Evolutionary conservation across 768 basidiomycete species (phyloP).

Genomic region (Filobasidium floriforme): DNA sequence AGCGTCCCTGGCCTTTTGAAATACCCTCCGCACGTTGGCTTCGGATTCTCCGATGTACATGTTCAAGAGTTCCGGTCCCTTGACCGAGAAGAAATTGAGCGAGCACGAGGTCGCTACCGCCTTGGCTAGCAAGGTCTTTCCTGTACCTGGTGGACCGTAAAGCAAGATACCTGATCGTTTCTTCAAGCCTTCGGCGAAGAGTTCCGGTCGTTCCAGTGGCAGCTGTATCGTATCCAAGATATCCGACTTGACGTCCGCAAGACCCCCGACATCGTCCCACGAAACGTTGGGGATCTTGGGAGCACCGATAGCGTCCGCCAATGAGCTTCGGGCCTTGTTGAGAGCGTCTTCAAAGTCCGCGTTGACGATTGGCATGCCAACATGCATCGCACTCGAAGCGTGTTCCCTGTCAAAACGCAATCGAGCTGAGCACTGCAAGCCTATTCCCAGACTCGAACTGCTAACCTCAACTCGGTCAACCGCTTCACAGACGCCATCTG

Average conservation of each 20-base stretch:
- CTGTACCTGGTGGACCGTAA: conserved; percentile 92
- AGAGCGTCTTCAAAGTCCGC: conserved; percentile 69
- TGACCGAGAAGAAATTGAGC: conserved; percentile 94
- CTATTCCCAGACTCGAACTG: not conserved
- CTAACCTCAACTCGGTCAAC: conserved; percentile 6
- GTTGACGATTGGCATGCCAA: conserved; percentile 48
- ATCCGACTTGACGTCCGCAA: conserved; percentile 76
- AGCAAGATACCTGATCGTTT: conserved; percentile 89
- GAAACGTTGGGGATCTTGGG: conserved; percentile 90
- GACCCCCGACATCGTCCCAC: conserved; percentile 96
- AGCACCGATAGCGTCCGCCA: conserved; percentile 90
- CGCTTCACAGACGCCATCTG: conserved; percentile 19
- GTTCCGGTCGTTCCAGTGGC: conserved; percentile 78
- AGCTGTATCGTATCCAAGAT: conserved; percentile 94
- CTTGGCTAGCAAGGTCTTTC: conserved; percentile 90
- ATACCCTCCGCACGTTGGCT: conserved; percentile 56
- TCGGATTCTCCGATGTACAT: conserved; percentile 99
- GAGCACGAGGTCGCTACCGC: conserved; percentile 93
- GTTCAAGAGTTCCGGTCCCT: conserved; percentile 95
- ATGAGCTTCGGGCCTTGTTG: conserved; percentile 62
- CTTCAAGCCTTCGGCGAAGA: conserved; percentile 84
- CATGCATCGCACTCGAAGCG: conserved; percentile 25
- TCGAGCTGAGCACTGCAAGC: not conserved
- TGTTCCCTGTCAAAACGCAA: not conserved
- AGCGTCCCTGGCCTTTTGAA: conserved; percentile 83